Conservation (phyloP, 2,329 filamentous ascomycete species). For the Gaeumannomyces sp. region DNA sequence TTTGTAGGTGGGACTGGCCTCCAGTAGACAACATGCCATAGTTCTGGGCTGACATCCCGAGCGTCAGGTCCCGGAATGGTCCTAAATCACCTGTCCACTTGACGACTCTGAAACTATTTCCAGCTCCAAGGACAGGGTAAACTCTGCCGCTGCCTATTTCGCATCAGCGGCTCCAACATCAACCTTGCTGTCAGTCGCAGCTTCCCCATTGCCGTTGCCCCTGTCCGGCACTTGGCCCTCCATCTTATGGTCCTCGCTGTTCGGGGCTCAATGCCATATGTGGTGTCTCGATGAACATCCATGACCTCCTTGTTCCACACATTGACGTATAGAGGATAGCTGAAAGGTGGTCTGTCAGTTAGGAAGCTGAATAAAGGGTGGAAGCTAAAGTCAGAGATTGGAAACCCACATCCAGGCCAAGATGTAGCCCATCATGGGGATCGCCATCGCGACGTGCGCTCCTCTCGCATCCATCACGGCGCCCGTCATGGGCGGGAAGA, state of each 20-base stretch:
- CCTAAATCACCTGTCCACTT: not conserved
- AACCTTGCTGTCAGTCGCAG: not conserved
- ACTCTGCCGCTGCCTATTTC: not conserved
- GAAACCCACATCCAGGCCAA: constrained; percentile 20
- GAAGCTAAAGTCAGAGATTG: not conserved
- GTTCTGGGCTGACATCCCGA: not conserved
- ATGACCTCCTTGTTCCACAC: constrained; percentile 23
- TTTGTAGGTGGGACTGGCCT: not conserved
- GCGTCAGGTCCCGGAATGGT: too few species aligned
- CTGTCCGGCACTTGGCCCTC: constrained; percentile 18
- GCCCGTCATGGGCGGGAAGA: constrained; percentile 48
- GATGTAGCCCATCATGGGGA: constrained; percentile 25
- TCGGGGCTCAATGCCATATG: constrained; percentile 19
- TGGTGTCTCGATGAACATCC: constrained; percentile 24
- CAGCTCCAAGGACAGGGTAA: not conserved
- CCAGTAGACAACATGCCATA: too few species aligned
- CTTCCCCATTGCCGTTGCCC: not conserved
- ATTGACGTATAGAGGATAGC: constrained; percentile 26
- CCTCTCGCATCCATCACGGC: constrained; percentile 24
- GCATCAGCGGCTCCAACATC: not conserved
- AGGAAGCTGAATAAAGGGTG: not conserved
- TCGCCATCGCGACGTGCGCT: constrained; percentile 22
- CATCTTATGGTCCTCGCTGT: constrained; percentile 21
- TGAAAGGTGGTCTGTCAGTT: constrained; percentile 2
- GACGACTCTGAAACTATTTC: not conserved